Evolutionary conservation across 1,284 basidiomycete species (phyloP), one percentile per base, ranked within the genome.

Genomic region (Ustilago nuda): DNA sequence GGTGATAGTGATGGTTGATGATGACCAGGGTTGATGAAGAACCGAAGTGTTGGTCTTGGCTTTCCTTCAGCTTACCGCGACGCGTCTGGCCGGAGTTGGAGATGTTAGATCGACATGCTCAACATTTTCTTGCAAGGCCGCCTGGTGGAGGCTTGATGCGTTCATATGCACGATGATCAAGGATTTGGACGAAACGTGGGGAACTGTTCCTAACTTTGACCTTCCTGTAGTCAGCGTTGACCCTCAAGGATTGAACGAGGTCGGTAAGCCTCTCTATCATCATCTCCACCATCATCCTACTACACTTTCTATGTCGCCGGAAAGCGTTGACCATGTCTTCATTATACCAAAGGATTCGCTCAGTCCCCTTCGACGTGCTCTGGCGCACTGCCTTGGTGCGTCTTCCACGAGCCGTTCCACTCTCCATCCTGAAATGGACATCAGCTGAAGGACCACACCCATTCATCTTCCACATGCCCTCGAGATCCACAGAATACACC

Each of bases 371-470:
- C 60, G 63, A 66, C 57, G 62, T 78, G 32, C 65, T 78, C 13
- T 78, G 76, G 76, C 27, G 71, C 4, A 75, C 72, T 1, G 76
- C 76, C 6, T 62, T 78, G 2, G 76, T 78, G 11, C 70, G 75
- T 19, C 61, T 77, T 37, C 75, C 75, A 4, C 50, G 75, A 39
- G 71, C 71, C 3, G 75, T 77, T 0, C 78, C 78, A 8, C 58
- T 72, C 19, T 65, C 61, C 1, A 70, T 61, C 0, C 66, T 80
- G 19, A 69, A 64, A 56, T 75, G 58, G 63, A 80, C 78, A 17
- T 76, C 69, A 2, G 73, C 78, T 2, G 61, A 78, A 35, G 78
- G 78, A 4, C 78, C 78, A 2, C 70, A 76, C 50, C 78, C 78
- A 1, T 71, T 71, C 45, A 59, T 80, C 51, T 73, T 72, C 43